phyloP scores from a whole-genome alignment of 192 early-diverging fungal genomes.

The Rhizoclosmatium globosum region DNA sequence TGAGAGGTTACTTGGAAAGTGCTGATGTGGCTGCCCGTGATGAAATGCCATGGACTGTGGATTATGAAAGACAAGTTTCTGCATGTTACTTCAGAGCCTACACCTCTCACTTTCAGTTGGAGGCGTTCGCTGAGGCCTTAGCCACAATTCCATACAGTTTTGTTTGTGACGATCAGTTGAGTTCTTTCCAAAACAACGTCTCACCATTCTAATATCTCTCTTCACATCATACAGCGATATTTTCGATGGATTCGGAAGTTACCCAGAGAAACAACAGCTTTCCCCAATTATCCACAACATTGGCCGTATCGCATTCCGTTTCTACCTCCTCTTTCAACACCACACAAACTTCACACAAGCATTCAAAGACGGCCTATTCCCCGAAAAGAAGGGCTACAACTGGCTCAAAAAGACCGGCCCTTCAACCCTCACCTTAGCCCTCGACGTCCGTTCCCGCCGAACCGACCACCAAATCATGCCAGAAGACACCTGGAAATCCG shows the following conservation, averaged over 20 bases:
- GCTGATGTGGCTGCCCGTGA: slow-evolving; percentile 55
- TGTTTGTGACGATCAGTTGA: slow-evolving; percentile 87
- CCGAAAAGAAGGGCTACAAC: slow-evolving; percentile 4
- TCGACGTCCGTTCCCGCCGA: slow-evolving; percentile 25
- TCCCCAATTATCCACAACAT: slow-evolving; percentile 79
- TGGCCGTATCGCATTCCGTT: slow-evolving; percentile 72
- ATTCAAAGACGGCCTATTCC: slow-evolving; percentile 1
- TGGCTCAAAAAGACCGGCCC: slow-evolving; percentile 31
- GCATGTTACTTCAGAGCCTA: slow-evolving; percentile 79
- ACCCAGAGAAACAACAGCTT: slow-evolving; percentile 76
- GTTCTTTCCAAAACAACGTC: slow-evolving; percentile 64
- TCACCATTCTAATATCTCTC: not conserved
- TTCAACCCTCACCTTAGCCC: not conserved
- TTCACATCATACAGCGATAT: slow-evolving; percentile 57
- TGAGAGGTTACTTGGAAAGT: slow-evolving; percentile 36
- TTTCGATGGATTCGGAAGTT: slow-evolving; percentile 87
- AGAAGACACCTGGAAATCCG: slow-evolving; percentile 63
- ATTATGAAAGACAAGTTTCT: slow-evolving; percentile 63
- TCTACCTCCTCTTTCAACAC: slow-evolving; percentile 87
- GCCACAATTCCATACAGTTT: slow-evolving; percentile 79
- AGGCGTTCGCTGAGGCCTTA: slow-evolving; percentile 65
- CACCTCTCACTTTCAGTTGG: slow-evolving; percentile 64
- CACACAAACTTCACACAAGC: slow-evolving; percentile 72
- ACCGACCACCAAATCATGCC: slow-evolving; percentile 40
- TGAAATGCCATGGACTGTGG: slow-evolving; percentile 59